Evolutionary conservation across 345 rosid species (phyloP).

Genomic region (Combretum micranthum): DNA sequence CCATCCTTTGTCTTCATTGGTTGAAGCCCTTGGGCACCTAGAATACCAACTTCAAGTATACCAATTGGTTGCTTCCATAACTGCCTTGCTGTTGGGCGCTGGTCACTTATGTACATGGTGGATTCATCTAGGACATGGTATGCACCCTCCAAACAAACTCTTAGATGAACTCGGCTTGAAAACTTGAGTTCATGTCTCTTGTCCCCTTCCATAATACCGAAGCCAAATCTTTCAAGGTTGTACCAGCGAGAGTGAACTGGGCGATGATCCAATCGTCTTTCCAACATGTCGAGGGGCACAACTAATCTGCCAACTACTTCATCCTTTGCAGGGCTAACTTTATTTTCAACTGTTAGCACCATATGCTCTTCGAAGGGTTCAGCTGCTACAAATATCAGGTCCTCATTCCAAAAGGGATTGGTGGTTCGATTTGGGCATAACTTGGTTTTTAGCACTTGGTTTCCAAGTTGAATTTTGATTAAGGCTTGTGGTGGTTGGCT

Average conservation of each 20-base stretch:
- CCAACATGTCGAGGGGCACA: slow-evolving; percentile 48
- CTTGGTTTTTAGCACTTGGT: slow-evolving; percentile 69
- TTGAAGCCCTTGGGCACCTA: slow-evolving; percentile 69
- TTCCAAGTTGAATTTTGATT: slow-evolving; percentile 73
- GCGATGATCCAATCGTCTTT: slow-evolving; percentile 76
- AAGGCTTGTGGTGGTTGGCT: slow-evolving; percentile 67
- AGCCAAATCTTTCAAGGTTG: slow-evolving; percentile 78
- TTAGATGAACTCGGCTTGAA: slow-evolving; percentile 64
- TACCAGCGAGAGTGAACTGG: slow-evolving; percentile 77
- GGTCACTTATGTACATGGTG: slow-evolving; percentile 77
- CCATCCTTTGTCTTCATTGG: slow-evolving; percentile 73
- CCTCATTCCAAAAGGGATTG: slow-evolving; percentile 83
- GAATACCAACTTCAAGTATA: slow-evolving; percentile 76
- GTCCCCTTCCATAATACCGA: slow-evolving; percentile 74
- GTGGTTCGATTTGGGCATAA: slow-evolving; percentile 47
- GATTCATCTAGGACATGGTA: slow-evolving; percentile 93
- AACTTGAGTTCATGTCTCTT: slow-evolving; percentile 78
- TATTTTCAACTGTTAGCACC: slow-evolving; percentile 57
- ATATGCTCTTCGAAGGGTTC: slow-evolving; percentile 88
- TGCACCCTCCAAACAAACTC: slow-evolving; percentile 87
- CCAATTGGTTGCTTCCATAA: slow-evolving; percentile 88
- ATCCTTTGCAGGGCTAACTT: slow-evolving; percentile 52
- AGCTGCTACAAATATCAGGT: slow-evolving; percentile 82
- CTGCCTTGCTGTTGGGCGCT: slow-evolving; percentile 75
- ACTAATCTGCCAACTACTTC: slow-evolving; percentile 61